Percentiles rank a stretch among this genome's conserved stretches.
These are phyloP conservation scores for Hymenoscyphus infarciens DNA, from an alignment of 2,329 filamentous ascomycete species.

Conservation along the genomic window DNA sequence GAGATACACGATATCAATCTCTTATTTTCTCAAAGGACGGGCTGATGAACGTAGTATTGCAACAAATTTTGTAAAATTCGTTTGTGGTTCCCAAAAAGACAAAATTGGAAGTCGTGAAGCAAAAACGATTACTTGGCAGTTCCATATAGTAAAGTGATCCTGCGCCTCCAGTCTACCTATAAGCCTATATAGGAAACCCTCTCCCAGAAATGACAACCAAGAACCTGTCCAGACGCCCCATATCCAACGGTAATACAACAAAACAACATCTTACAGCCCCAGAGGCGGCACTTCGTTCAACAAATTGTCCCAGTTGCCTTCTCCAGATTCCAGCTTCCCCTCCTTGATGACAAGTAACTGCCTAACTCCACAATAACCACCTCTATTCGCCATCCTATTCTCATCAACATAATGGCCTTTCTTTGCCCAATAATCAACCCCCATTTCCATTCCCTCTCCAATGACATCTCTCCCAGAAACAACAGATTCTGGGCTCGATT, in stretches of 20 bases:
- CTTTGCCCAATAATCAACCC: conserved; percentile 27
- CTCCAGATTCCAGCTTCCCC: conserved; percentile 24
- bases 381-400: conserved; percentile 45
- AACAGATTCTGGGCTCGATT: conserved; percentile 23
- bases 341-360: conserved; percentile 47
- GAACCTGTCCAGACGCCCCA: background rate
- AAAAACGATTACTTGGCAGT: background rate
- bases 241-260: background rate
- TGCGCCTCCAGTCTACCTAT: background rate
- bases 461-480: conserved; percentile 24
- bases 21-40: too few species aligned
- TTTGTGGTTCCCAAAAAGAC: background rate
- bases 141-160: too few species aligned
- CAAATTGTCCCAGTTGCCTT: conserved; percentile 36
- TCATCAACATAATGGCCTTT: conserved; percentile 41
- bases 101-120: background rate
- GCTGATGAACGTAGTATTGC: too few species aligned
- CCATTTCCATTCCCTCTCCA: conserved; percentile 19
- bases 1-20: too few species aligned
- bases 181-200: background rate
- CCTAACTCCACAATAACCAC: conserved; percentile 53
- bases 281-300: conserved; percentile 28
- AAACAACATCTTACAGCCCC: conserved; percentile 2
- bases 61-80: too few species aligned
- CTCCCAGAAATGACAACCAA: background rate